These are phyloP conservation scores for Dioscorea alata DNA, from an alignment of 106 monocot species.

Conservation along the genomic window DNA sequence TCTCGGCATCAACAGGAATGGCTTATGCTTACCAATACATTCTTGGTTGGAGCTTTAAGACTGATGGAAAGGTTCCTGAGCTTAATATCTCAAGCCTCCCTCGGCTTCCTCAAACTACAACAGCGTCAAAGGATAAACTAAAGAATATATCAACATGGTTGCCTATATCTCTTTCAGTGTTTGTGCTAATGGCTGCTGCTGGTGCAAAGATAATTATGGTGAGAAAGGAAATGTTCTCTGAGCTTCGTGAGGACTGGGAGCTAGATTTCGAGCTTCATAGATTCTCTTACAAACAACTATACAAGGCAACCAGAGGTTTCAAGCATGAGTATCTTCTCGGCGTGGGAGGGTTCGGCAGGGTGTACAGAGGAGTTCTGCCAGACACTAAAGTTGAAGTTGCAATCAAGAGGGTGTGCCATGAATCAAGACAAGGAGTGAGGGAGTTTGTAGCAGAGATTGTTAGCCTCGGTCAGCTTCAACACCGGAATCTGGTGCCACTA, in stretches of 20 bases:
- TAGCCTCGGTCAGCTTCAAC: neutral
- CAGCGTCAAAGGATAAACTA: neutral
- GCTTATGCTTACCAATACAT: conserved; percentile 10
- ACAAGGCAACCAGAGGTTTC: conserved; percentile 4
- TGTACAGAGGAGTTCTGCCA: conserved; percentile 3
- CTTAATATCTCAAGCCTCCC: conserved; percentile 4
- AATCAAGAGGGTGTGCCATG: conserved; percentile 2
- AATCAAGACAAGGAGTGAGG: neutral
- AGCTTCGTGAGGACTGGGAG: conserved; percentile 15
- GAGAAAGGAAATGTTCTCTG: conserved; percentile 3
- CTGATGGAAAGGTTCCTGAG: conserved; percentile 5
- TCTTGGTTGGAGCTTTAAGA: conserved; percentile 28
- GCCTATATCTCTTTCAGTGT: neutral
- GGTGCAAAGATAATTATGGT: neutral
- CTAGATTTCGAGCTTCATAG: neutral
- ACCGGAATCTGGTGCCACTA: conserved; percentile 1
- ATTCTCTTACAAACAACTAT: conserved; percentile 2
- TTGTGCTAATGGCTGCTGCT: neutral
- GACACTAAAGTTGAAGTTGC: conserved; percentile 2
- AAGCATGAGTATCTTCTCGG: conserved; percentile 4
- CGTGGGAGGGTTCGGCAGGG: conserved; percentile 4
- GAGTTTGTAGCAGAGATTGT: conserved; percentile 8
- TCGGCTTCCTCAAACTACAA: neutral
- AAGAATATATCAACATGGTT: neutral
- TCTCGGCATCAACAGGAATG: conserved; percentile 10